phyloP scores from a whole-genome alignment of 2,329 filamentous ascomycete genomes.

The Fusarium oligoseptatum region DNA sequence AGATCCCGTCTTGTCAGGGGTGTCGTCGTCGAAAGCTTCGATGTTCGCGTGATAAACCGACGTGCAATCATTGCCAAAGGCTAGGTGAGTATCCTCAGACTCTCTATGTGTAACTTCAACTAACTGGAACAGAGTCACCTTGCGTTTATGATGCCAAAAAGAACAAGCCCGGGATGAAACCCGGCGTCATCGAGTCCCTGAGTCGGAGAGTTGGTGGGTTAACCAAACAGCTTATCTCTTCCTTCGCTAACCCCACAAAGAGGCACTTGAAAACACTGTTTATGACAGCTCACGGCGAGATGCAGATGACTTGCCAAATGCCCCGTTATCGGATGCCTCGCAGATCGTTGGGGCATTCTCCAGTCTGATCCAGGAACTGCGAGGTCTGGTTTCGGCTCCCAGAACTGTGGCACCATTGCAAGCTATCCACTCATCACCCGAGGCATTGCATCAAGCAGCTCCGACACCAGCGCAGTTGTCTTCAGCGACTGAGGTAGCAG shows the following conservation, averaged over 20 bases:
- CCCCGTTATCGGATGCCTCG: conserved; percentile 10
- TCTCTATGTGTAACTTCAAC: rapidly evolving
- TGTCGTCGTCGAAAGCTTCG: conserved; percentile 39
- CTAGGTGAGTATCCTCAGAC: conserved; percentile 17
- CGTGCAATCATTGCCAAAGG: conserved; percentile 37
- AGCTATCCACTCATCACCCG: neutral
- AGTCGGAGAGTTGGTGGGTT: conserved; percentile 33
- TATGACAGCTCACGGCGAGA: neutral
- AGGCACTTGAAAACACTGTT: conserved; percentile 34
- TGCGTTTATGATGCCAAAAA: conserved; percentile 35
- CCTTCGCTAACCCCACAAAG: neutral
- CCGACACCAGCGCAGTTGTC: neutral
- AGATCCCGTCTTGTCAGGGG: conserved; percentile 39
- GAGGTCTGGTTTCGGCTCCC: conserved; percentile 21
- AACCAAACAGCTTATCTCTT: neutral
- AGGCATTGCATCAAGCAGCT: conserved; percentile 8
- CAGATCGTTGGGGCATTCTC: conserved; percentile 34
- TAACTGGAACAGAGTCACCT: conserved; percentile 10
- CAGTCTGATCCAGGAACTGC: conserved; percentile 32
- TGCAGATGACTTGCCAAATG: neutral
- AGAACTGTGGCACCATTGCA: neutral
- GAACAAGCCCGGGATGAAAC: conserved; percentile 33
- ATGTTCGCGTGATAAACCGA: conserved; percentile 38
- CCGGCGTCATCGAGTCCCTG: conserved; percentile 29
- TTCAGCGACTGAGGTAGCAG: conserved; percentile 4